Evolutionary conservation across 225 moss, liverwort and hornwort species (phyloP), one percentile per base, ranked within the genome.

Genomic region (Lunularia cruciata): DNA sequence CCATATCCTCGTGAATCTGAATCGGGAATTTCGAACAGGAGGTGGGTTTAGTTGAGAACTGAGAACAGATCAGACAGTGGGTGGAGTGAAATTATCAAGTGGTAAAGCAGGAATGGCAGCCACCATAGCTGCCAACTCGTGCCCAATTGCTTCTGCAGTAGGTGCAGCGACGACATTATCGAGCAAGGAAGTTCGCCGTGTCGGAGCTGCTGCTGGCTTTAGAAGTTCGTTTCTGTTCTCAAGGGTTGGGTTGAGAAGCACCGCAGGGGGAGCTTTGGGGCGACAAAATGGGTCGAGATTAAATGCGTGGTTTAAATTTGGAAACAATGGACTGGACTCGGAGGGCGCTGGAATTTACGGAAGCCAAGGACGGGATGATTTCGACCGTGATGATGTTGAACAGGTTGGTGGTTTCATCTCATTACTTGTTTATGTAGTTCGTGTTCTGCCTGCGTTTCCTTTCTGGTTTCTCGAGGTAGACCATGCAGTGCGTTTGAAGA

Each of bases 331-430:
- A 23, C 25, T 85, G 48, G 85, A 85, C 63, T 82, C 85, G 5
- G 76, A 85, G 71, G 79, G 85, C 6, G 82, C 85, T 15, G 82
- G 85, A 8, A 85, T 85, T 40, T 85, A 85, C 28, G 85, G 76
- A 11, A 85, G 85, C 61, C 85, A 85, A 52, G 53, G 64, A 20
- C 76, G 85, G 39, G 79, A 79, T 39, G 85, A 85, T 67, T 85
- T 79, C 36, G 85, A 85, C 36, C 76, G 85, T n/a, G 82, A 85
- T 69, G 85, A 85, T 57, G 82, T 85, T 1, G 85, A 85, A 49
- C 85, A 85, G 81, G 84, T 81, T 0, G 30, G 57, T 73, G 40
- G 1, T n/a, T 6, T 34, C 16, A 22, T 26, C 14, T 26, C 66
- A 7, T 57, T 26, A 13, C 5, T 32, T 26, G 40, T 45, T 38